A percentile compares a stretch with the other conserved stretches of the same genome.
phyloP scores from a whole-genome alignment of 1,284 basidiomycete species.

The Sanghuangporus sanghuang region DNA sequence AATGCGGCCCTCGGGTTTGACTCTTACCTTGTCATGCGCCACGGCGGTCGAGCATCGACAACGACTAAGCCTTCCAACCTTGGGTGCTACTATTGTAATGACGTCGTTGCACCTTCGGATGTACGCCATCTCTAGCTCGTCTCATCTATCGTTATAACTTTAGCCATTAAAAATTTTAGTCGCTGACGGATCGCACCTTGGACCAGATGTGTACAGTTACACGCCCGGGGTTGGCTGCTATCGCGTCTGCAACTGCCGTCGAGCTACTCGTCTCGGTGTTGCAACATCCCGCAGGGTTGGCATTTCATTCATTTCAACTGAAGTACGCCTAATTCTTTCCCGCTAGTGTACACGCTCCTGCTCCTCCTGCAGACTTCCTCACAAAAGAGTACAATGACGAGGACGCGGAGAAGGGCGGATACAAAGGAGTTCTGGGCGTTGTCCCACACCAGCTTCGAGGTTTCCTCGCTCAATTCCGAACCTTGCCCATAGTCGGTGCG shows the following conservation, averaged over 20 bases:
- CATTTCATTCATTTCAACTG: constrained; percentile 21
- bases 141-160: not conserved
- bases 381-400: constrained; percentile 25
- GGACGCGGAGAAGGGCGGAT: constrained; percentile 28
- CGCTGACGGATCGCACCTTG: constrained; percentile 87
- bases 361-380: constrained; percentile 45
- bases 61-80: constrained; percentile 36
- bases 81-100: constrained; percentile 98
- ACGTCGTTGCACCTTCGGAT: constrained; percentile 94
- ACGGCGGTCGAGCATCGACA: constrained; percentile 60
- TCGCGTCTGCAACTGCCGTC: constrained; percentile 88
- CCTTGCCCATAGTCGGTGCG: constrained; percentile 77
- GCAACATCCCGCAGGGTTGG: constrained; percentile 84
- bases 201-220: constrained; percentile 99
- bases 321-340: not conserved
- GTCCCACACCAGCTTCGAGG: constrained; percentile 95
- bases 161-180: constrained; percentile 42
- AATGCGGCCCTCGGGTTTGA: constrained; percentile 97
- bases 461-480: constrained; percentile 82
- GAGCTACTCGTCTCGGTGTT: constrained; percentile 87
- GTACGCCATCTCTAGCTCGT: constrained; percentile 35
- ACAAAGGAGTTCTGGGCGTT: constrained; percentile 66
- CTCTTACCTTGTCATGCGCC: constrained; percentile 95
- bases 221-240: constrained; percentile 90
- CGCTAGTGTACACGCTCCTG: constrained; percentile 57